Evolutionary conservation across 352 stramenopile genomes (phyloP).

Genomic region (Peronospora belbahrii): DNA sequence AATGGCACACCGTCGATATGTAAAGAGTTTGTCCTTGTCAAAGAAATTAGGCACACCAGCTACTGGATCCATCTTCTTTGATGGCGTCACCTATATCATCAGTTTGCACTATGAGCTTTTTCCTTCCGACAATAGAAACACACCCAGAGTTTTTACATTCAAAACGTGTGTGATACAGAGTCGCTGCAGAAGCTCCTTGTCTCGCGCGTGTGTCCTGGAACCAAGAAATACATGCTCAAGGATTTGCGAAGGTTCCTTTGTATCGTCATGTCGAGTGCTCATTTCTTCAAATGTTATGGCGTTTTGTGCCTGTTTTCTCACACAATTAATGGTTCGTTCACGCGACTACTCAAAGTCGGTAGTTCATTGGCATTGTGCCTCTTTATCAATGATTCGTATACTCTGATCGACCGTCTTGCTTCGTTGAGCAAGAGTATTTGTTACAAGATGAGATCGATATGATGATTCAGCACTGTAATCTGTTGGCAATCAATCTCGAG

Average conservation of each 20-base stretch:
- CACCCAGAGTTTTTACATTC: slow-evolving; percentile 37
- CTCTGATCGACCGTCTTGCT: slow-evolving; percentile 60
- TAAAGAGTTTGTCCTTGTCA: slow-evolving; percentile 77
- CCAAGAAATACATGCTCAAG: slow-evolving; percentile 71
- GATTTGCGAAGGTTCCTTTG: slow-evolving; percentile 46
- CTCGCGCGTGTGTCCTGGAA: slow-evolving; percentile 52
- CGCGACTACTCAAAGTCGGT: too few species aligned
- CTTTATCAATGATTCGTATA: slow-evolving; percentile 53
- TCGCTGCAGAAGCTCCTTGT: slow-evolving; percentile 45
- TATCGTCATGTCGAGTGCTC: slow-evolving; percentile 17
- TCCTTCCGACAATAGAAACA: neutral
- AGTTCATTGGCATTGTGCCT: too few species aligned
- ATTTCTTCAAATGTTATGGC: slow-evolving; percentile 1
- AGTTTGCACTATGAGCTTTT: neutral
- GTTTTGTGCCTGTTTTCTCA: too few species aligned
- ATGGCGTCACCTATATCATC: slow-evolving; percentile 56
- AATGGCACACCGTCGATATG: slow-evolving; percentile 75
- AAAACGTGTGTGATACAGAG: slow-evolving; percentile 78
- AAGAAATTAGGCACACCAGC: slow-evolving; percentile 89
- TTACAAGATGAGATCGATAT: slow-evolving; percentile 45
- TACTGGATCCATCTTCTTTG: slow-evolving; percentile 68
- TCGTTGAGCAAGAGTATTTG: slow-evolving; percentile 57
- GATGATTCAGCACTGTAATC: slow-evolving; percentile 42
- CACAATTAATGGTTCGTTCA: too few species aligned
- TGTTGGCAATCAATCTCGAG: slow-evolving; percentile 47